Evolutionary conservation across 208 protist genomes (phyloP), one percentile per base, ranked within the genome.

Genomic region (Trypanosoma cruzi): DNA sequence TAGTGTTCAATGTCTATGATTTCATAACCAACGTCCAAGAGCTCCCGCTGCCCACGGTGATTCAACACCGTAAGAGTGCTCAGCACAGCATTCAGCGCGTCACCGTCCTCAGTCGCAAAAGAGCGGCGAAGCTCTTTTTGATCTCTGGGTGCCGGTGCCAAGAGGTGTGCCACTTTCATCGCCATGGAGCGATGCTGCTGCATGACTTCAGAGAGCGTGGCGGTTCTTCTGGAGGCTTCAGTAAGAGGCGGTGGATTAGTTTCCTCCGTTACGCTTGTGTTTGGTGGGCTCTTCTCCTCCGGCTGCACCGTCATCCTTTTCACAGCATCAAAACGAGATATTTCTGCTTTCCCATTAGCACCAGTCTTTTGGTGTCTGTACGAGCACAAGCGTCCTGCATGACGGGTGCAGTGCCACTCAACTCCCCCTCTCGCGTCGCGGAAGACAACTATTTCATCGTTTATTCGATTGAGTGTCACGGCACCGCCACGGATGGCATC

Each of bases 1-100:
- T 80, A 92, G 37, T 52, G 56, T 29, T 86, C 83, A 26, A 92
- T 52, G 34, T 86, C 71, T 29, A 92, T 67, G 13, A 88, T 40
- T 26, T 79, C 60, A 52, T 83, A 92, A 1, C 82, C 86, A n/a
- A 67, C 78, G 29, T 60, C 80, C 24, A 59, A 37, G 10, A 91
- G 73, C 60, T 91, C 85, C 5, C 40, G 48, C 75, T 74, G 62
- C 50, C 68, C 68, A 37, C 68, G 68, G 34, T 34, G 55, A 68
- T 72, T 73, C 11, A 52, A 26, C 32, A 42, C 48, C 34, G 66
- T 65, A 14, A 80, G 22, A n/a, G n/a, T 44, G 14, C 26, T 1
- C 32, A 79, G 20, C 5, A 79, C 68, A 48, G n/a, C 40, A 20
- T 37, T 62, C 29, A 77, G 26, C 14, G 48, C 64, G 8, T 70